Percentiles rank a stretch among this genome's conserved stretches.
Conservation (phyloP, 2,329 filamentous ascomycete species). For the Aschersonia sp. region DNA sequence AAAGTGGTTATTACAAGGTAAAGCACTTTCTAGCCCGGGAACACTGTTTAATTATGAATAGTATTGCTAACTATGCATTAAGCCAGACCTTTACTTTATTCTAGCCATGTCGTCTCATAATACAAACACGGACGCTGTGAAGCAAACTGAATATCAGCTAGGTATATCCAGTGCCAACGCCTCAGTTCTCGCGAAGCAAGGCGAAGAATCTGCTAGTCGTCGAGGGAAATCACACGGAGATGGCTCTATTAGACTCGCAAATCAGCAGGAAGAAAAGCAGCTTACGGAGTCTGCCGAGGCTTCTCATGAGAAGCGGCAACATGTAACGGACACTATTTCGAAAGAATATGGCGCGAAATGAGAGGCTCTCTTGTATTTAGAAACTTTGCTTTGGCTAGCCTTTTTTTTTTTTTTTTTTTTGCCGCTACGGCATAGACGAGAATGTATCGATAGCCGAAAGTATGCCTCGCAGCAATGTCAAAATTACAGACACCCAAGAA, state of each 20-base stretch:
- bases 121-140: neutral
- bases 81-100: neutral
- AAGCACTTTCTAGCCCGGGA: neutral
- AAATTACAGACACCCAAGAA: neutral
- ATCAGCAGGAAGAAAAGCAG: neutral
- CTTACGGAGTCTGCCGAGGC: neutral
- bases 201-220: neutral
- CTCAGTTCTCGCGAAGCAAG: neutral
- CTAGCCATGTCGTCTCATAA: neutral
- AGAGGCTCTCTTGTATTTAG: neutral
- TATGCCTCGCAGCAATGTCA: neutral
- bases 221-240: neutral
- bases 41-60: neutral
- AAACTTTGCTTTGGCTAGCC: neutral
- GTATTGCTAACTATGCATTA: neutral
- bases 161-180: neutral
- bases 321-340: neutral
- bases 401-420: neutral
- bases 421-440: neutral
- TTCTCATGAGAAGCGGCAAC: neutral
- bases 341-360: neutral
- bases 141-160: neutral
- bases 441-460: neutral
- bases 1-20: neutral
- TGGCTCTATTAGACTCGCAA: neutral